These are phyloP conservation scores for Boletus hoseneyae DNA, from an alignment of 1,284 basidiomycete genomes.

Conservation along the genomic window DNA sequence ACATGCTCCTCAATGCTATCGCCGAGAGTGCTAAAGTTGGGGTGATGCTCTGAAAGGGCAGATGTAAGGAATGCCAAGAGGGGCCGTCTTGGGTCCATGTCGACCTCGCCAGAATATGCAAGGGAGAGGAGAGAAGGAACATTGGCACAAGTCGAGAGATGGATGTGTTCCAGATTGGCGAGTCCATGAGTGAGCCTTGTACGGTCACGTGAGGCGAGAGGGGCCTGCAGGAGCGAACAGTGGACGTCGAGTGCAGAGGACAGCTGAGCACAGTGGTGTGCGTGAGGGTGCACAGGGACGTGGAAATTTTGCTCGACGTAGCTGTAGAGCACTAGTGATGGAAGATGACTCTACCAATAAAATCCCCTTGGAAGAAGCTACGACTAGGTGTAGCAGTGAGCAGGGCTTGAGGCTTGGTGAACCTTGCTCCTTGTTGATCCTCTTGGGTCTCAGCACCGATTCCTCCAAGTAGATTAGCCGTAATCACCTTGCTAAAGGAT, in stretches of 20 bases:
- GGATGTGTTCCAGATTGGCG: constrained; percentile 42
- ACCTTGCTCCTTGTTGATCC: constrained; percentile 48
- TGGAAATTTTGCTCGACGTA: constrained; percentile 35
- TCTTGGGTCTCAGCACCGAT: constrained; percentile 28
- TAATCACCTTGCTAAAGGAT: constrained; percentile 69
- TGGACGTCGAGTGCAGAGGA: constrained; percentile 26
- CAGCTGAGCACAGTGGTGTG: constrained; percentile 54
- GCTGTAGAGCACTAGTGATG: neutral
- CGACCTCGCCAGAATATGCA: constrained; percentile 4
- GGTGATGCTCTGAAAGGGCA: constrained; percentile 54
- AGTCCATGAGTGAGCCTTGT: constrained; percentile 18
- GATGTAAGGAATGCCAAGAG: constrained; percentile 75
- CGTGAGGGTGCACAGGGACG: constrained; percentile 47
- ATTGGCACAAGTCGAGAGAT: constrained; percentile 55
- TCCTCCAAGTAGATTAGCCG: constrained; percentile 34
- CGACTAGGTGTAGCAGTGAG: constrained; percentile 92
- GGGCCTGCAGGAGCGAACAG: constrained; percentile 14
- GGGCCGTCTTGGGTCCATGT: constrained; percentile 38
- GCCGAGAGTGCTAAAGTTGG: constrained; percentile 49
- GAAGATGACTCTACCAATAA: constrained; percentile 65
- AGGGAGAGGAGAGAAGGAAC: constrained; percentile 31
- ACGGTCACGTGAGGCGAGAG: constrained; percentile 15
- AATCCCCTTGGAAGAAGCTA: constrained; percentile 94
- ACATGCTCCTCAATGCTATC: constrained; percentile 49
- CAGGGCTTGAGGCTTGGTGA: constrained; percentile 75